Percentiles rank a stretch among this genome's conserved stretches.
Evolutionary conservation across 2,329 filamentous ascomycete genomes (phyloP).

Genomic region (Fusarium sp.): DNA sequence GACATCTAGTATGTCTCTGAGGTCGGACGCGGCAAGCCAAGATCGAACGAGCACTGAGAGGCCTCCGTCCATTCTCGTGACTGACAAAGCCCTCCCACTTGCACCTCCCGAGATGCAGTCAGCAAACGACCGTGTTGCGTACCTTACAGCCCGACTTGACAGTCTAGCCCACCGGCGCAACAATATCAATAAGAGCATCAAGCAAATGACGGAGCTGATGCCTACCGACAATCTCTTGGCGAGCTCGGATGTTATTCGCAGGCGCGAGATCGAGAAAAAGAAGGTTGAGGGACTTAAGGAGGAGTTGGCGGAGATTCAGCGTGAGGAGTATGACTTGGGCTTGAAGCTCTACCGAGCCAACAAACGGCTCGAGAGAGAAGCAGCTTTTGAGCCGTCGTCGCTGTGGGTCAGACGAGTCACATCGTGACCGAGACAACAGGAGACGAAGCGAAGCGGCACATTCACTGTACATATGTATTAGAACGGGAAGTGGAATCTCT

Average conservation of each 20-base stretch:
- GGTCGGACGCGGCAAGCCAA: not conserved
- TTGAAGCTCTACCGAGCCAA: slow-evolving; percentile 79
- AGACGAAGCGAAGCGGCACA: not conserved
- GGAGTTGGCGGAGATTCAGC: slow-evolving; percentile 78
- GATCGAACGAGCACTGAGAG: slow-evolving; percentile 27
- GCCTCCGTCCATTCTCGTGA: slow-evolving; percentile 51
- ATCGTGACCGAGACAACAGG: slow-evolving; percentile 54
- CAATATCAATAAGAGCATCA: slow-evolving; percentile 79
- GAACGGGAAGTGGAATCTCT: slow-evolving; percentile 8
- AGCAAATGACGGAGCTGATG: slow-evolving; percentile 83
- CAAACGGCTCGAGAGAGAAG: slow-evolving; percentile 78
- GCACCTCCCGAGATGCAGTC: slow-evolving; percentile 69
- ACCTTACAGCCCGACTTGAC: slow-evolving; percentile 74
- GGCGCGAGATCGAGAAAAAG: slow-evolving; percentile 68
- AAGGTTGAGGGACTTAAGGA: slow-evolving; percentile 75
- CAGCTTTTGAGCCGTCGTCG: slow-evolving; percentile 72
- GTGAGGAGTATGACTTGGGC: slow-evolving; percentile 83
- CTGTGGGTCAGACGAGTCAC: slow-evolving; percentile 86
- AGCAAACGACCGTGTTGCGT: slow-evolving; percentile 72
- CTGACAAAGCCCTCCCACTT: slow-evolving; percentile 70
- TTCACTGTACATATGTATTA: slow-evolving; percentile 15
- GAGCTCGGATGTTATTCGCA: slow-evolving; percentile 70
- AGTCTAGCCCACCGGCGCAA: slow-evolving; percentile 74
- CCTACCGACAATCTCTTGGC: slow-evolving; percentile 76
- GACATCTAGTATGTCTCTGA: slow-evolving; percentile 22